phyloP scores from a whole-genome alignment of 176 grass and related monocot genomes.

The Rhynchospora breviuscula region DNA sequence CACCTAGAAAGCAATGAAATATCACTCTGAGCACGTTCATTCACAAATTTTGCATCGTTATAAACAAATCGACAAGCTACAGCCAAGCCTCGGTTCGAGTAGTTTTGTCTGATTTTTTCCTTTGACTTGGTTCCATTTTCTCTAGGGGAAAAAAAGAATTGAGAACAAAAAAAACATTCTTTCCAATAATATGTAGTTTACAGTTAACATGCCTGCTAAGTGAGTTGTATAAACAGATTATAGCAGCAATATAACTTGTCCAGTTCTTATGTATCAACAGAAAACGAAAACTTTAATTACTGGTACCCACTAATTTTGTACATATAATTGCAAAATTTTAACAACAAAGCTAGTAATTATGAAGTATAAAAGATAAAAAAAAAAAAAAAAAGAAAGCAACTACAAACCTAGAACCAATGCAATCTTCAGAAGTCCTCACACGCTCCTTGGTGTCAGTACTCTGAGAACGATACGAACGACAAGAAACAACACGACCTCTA shows the following conservation, averaged over 20 bases:
- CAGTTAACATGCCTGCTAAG: neutral
- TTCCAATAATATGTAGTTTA: conserved; percentile 14
- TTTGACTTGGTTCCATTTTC: conserved; percentile 23
- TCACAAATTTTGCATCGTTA: conserved; percentile 98
- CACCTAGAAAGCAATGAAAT: conserved; percentile 94
- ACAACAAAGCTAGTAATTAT: neutral
- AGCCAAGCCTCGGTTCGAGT: conserved; percentile 52
- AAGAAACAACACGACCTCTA: conserved; percentile 24
- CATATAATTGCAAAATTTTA: neutral
- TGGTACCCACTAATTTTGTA: neutral
- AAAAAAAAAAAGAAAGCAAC: neutral
- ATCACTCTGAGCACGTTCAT: conserved; percentile 88
- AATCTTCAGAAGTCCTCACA: conserved; percentile 31
- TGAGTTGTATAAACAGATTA: neutral
- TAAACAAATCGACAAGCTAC: conserved; percentile 83
- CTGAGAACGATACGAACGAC: conserved; percentile 39
- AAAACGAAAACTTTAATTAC: neutral
- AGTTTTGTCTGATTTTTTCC: neutral
- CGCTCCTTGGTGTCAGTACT: conserved; percentile 42
- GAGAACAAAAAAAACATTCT: conserved; percentile 28
- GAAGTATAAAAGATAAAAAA: neutral
- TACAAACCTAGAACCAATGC: conserved; percentile 35
- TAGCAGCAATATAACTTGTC: conserved; percentile 6
- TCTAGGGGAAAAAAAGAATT: conserved; percentile 16
- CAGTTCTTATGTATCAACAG: neutral